Base-by-base conservation (phyloP, 805 yeast species). In the Candida vaughaniae region DNA sequence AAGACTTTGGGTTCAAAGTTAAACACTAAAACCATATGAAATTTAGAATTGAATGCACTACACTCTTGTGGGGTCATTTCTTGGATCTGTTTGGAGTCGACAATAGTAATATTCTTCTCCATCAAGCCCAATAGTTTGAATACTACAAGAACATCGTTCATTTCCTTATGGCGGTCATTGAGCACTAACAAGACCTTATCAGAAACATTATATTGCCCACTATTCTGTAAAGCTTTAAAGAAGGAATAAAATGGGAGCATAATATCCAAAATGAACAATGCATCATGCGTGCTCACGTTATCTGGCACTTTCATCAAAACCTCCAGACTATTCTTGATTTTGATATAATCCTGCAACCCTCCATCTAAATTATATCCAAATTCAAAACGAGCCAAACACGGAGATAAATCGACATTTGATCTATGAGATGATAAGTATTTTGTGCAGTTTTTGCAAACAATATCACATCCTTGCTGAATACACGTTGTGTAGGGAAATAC, bases 141-240 rank as follows among this genome's bases (percentile, higher is more conserved):
- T 6, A 65, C 64, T 25, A 66, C 48, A 8, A 64, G 48, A 10
- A 66, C 52, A 41, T 67, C 73, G 47, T 66, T 66, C n/a, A 63
- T 44, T 39, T 66, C 66, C 22, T 46, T 51, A 6, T 31, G 19
- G 11, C 46, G 35, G 33, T 65, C 61, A 35, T 56, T 53, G n/a
- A 66, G 42, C 1, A 64, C 33, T 3, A 66, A 41, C 39, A 66
- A 46, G 5, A 54, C 38, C n/a, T 49, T 53, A 8, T 36, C 36
- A 14, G 26, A 15, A 6, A 22, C 22, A 22, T 22, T 26, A 19
- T 22, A 33, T 3, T 22, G 25, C 10, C 33, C 29, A 18, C 20
- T 23, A 14, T 30, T 16, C 27, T 30, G 38, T 28, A 32, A 31
- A 10, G 11, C 7, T 30, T 54, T 49, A 23, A 63, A 32, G 37